phyloP scores from a whole-genome alignment of 1,284 basidiomycete genomes.

The Tilletia caries region DNA sequence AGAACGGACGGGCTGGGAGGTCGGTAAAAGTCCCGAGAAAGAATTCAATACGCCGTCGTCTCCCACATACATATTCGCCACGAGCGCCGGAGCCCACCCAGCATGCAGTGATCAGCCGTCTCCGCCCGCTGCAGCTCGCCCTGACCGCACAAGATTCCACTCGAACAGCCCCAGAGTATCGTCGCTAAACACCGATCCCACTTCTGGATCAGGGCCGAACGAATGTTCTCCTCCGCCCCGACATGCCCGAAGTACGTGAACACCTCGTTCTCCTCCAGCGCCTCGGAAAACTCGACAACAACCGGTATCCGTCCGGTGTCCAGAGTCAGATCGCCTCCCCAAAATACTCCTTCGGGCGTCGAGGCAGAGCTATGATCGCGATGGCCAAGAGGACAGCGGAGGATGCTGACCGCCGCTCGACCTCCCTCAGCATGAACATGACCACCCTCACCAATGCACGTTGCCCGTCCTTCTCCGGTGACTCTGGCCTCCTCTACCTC shows the following conservation, averaged over 20 bases:
- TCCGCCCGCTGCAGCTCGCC: slow-evolving; percentile 89
- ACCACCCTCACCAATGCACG: no score
- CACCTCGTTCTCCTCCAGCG: slow-evolving; percentile 38
- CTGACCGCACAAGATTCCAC: slow-evolving; percentile 78
- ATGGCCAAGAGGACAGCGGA: no score
- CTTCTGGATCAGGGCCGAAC: slow-evolving; percentile 76
- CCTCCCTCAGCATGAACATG: no score
- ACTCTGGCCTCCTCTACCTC: no score
- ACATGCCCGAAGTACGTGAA: slow-evolving; percentile 85
- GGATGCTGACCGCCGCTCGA: no score
- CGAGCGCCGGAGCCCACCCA: slow-evolving; percentile 87
- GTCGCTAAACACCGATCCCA: slow-evolving; percentile 79
- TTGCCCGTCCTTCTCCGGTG: no score
- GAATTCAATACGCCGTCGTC: no score
- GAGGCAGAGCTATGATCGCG: no score
- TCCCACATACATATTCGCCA: slow-evolving; percentile 98
- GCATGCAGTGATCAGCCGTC: slow-evolving; percentile 88
- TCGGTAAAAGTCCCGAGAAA: no score
- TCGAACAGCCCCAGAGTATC: slow-evolving; percentile 99
- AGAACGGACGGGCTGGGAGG: no score
- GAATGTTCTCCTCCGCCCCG: slow-evolving; percentile 88
- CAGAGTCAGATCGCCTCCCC: no score
- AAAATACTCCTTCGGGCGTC: no score
- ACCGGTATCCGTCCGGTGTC: slow-evolving; percentile 64
- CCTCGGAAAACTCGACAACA: slow-evolving; percentile 36